Conservation (phyloP, 192 early-diverging fungal species). For the Coemansia sp. region DNA sequence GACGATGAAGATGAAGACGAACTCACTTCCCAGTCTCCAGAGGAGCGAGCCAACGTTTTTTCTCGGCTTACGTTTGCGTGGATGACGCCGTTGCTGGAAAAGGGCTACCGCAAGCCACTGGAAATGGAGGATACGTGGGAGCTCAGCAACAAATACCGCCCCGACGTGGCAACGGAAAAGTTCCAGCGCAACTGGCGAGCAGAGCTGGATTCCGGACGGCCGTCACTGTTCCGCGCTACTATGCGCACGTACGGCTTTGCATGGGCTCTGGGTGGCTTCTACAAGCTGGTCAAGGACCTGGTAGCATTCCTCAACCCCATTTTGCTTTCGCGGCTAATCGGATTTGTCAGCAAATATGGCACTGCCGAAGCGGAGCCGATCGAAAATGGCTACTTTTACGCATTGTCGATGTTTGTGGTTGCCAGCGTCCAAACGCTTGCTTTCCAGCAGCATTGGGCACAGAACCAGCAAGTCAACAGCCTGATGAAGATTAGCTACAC, state of each 20-base stretch:
- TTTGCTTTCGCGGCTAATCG: conserved; percentile 73
- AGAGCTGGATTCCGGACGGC: conserved; percentile 60
- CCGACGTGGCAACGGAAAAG: conserved; percentile 59
- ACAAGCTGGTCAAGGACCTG: conserved; percentile 79
- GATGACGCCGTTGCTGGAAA: conserved; percentile 84
- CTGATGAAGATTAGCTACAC: conserved; percentile 74
- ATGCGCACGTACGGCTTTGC: conserved; percentile 66
- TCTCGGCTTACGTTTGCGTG: conserved; percentile 81
- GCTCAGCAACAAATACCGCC: conserved; percentile 62
- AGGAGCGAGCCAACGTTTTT: conserved; percentile 81
- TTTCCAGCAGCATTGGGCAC: conserved; percentile 91
- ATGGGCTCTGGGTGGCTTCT: conserved; percentile 72
- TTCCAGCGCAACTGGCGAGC: conserved; percentile 79
- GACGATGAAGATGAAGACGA: conserved; percentile 28
- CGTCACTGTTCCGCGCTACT: conserved; percentile 71
- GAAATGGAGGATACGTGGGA: conserved; percentile 78
- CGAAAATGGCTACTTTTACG: conserved; percentile 78
- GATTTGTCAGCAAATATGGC: conserved; percentile 63
- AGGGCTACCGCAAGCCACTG: conserved; percentile 73
- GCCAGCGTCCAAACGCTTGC: conserved; percentile 80
- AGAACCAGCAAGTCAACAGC: conserved; percentile 81
- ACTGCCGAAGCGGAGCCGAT: conserved; percentile 60
- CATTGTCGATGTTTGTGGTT: conserved; percentile 76
- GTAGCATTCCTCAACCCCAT: conserved; percentile 83
- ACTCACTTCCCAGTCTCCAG: conserved; percentile 55